Conservation (phyloP, 2,329 filamentous ascomycete genomes). For the Penicillium sp. region DNA sequence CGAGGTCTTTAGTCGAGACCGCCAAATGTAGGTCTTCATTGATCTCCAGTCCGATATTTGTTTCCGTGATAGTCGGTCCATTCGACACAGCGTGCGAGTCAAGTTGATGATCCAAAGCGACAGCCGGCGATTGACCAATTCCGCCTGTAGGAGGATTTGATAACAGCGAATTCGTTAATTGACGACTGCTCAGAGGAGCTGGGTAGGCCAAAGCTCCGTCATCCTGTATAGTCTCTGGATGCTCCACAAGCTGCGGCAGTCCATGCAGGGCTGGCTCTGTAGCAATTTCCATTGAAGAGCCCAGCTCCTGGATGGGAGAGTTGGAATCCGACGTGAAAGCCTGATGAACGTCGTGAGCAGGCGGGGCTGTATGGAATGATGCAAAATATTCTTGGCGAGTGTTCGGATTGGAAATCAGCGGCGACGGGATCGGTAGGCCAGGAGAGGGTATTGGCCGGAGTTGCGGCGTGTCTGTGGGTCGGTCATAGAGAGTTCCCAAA, state of each 20-base stretch:
- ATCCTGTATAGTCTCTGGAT: not conserved
- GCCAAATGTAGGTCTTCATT: not conserved
- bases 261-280: not conserved
- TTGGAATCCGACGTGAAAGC: not conserved
- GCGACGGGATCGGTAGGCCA: slow-evolving; percentile 46
- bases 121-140: not conserved
- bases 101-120: not conserved
- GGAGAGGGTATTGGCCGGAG: slow-evolving; percentile 46
- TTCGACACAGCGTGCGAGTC: not conserved
- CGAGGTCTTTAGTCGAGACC: not conserved
- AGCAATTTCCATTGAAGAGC: not conserved
- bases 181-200: not conserved
- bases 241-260: not conserved
- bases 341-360: slow-evolving; percentile 9
- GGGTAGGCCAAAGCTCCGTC: not conserved
- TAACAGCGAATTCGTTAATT: not conserved
- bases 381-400: slow-evolving; percentile 39
- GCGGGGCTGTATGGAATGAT: slow-evolving; percentile 17
- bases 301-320: not conserved
- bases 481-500: slow-evolving; percentile 13
- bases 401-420: slow-evolving; percentile 36
- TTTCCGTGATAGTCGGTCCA: not conserved
- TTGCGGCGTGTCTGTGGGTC: slow-evolving; percentile 42
- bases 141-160: not conserved
- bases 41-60: not conserved